phyloP scores from a whole-genome alignment of 768 basidiomycete species.

The Leccinellum albellum region DNA sequence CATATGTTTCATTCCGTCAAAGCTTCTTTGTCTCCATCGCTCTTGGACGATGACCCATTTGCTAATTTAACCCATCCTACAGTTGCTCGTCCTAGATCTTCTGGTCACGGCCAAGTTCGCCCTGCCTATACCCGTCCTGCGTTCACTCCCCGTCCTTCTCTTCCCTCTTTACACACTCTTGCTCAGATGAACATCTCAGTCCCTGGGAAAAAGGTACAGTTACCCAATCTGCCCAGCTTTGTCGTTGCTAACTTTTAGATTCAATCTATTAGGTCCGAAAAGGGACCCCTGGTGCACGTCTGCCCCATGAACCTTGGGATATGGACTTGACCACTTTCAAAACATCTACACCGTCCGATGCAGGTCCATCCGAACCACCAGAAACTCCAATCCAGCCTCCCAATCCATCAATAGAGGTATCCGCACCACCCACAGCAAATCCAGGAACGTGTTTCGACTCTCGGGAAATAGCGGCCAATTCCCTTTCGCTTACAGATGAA shows the following conservation, averaged over 20 bases:
- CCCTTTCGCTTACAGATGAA: conserved; percentile 18
- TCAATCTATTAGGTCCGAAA: conserved; percentile 33
- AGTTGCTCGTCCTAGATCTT: conserved; percentile 29
- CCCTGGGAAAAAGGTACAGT: conserved; percentile 35
- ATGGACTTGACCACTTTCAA: no score
- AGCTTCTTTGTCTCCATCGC: conserved; percentile 2
- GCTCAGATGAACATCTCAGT: conserved; percentile 33
- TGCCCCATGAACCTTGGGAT: conserved; percentile 43
- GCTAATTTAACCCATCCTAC: conserved; percentile 42
- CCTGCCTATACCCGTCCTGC: conserved; percentile 43
- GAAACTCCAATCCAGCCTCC: not conserved
- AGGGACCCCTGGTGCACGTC: conserved; percentile 39
- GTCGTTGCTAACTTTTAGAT: not conserved
- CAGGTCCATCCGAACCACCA: conserved; percentile 1
- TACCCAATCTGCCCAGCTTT: not conserved
- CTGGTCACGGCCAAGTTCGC: conserved; percentile 32
- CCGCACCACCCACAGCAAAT: not conserved
- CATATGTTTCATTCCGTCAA: no score
- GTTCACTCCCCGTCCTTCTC: conserved; percentile 38
- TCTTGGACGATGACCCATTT: conserved; percentile 74
- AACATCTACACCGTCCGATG: no score
- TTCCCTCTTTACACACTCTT: conserved; percentile 40
- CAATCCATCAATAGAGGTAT: not conserved
- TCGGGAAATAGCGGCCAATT: conserved; percentile 7
- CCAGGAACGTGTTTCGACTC: conserved; percentile 5